Base-by-base conservation (phyloP, 164 flowering plant species). In the Tetrastigma voinierianum region DNA sequence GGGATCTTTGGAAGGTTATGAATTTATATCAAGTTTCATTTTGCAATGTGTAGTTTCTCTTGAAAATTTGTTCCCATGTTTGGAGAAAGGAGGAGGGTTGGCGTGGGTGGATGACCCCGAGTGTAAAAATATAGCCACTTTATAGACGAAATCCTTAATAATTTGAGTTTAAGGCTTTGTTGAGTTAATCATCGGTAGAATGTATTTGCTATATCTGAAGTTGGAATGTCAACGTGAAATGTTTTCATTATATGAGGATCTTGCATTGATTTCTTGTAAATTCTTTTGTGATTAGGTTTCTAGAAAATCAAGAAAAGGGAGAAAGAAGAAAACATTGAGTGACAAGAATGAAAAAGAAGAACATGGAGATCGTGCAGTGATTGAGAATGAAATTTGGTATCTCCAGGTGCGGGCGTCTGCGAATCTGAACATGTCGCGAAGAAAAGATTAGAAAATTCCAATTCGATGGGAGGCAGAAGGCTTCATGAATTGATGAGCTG, bases 241-340 rank as follows among this genome's bases (percentile, higher is more conserved):
- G 40, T 25, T 25, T 25, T n/a, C n/a, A n/a, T n/a, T n/a, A n/a
- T n/a, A 25, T 25, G 40, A 25, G 14, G 20, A 10, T 17, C 57
- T n/a, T 15, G 0, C 19, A 54, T 19, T 20, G 23, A 20, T 20
- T 12, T 23, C n/a, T 64, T 17, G 20, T 2, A 5, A 44, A 15
- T 46, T 47, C 25, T 52, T 44, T 45, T 32, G 51, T 43, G 59
- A 15, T 58, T 60, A 95, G 99, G 98, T 96, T 78, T 76, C 96
- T 59, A 90, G 57, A 75, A 93, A 87, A 77, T 69, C 86, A 20
- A 86, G 88, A 74, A 82, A 69, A 74, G 76, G 64, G 46, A 88
- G 76, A 78, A 84, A 72, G 82, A 88, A 83, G 74, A 86, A 72
- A 65, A 43, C 63, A 48, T 18, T 19, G 16, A 69, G 24, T 2